Evolutionary conservation across 345 rosid genomes (phyloP).

Genomic region (Melastoma malabathricum): DNA sequence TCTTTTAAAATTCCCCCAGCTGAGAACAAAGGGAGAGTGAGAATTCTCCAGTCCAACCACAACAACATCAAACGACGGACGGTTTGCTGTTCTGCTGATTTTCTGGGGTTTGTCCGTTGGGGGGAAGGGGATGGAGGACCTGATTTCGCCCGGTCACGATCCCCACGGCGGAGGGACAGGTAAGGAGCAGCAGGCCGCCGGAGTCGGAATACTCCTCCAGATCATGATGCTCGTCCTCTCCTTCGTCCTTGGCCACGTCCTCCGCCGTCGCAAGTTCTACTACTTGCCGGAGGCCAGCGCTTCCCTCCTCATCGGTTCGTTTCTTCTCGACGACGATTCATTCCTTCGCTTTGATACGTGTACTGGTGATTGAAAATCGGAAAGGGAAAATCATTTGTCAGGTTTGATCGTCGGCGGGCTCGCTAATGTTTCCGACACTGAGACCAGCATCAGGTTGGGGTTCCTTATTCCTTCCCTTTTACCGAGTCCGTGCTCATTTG

Average conservation of each 20-base stretch:
- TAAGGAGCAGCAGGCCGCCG: conserved; percentile 93
- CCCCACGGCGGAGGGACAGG: conserved; percentile 20
- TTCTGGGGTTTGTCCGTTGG: background rate
- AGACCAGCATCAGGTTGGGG: conserved; percentile 68
- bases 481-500: background rate
- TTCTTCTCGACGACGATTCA: background rate
- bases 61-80: too few species aligned
- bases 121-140: conserved; percentile 5
- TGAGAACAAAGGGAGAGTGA: conserved; percentile 8
- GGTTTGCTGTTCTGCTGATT: too few species aligned
- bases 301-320: conserved; percentile 82
- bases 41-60: background rate
- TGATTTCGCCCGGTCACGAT: conserved; percentile 6
- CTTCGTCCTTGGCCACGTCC: conserved; percentile 92
- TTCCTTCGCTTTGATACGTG: background rate
- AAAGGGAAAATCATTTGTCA: conserved; percentile 8
- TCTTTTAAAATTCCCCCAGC: too few species aligned
- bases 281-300: conserved; percentile 98
- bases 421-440: conserved; percentile 83
- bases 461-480: background rate
- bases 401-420: conserved; percentile 85
- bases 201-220: conserved; percentile 96
- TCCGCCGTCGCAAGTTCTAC: conserved; percentile 91
- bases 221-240: conserved; percentile 99
- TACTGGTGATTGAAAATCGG: background rate